Percentiles rank a stretch among this genome's conserved stretches.
Evolutionary conservation across 2,329 filamentous ascomycete genomes (phyloP).

Genomic region (Monilinia polystroma): DNA sequence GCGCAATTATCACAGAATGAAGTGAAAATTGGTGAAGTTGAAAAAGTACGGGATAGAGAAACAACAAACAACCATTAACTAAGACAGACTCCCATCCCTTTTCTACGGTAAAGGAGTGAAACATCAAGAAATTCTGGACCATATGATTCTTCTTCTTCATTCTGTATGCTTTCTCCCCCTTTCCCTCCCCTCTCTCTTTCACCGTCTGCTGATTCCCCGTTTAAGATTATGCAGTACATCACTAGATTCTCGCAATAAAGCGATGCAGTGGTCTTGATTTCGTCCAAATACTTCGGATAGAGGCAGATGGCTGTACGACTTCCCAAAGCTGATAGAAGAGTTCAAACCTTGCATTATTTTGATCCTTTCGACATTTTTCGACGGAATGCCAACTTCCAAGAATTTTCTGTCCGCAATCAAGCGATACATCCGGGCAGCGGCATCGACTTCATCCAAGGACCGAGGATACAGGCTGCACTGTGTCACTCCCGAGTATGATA

Average conservation of each 20-base stretch:
- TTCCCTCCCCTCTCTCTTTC: background rate
- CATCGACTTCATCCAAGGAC: background rate
- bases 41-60: background rate
- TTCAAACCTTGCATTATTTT: background rate
- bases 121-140: background rate
- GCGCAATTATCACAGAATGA: no score
- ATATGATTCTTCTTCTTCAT: background rate
- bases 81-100: no score
- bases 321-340: no score
- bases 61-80: background rate
- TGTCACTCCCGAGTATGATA: background rate
- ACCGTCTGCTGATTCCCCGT: background rate
- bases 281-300: conserved; percentile 8
- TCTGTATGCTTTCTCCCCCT: no score
- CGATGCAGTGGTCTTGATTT: background rate
- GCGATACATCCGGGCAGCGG: background rate
- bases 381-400: background rate
- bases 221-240: background rate
- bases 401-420: background rate
- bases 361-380: background rate
- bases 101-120: no score
- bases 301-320: background rate
- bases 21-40: no score
- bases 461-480: background rate
- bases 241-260: background rate